Evolutionary conservation across 192 early-diverging fungal species (phyloP).

Genomic region (Coemansia sp.): DNA sequence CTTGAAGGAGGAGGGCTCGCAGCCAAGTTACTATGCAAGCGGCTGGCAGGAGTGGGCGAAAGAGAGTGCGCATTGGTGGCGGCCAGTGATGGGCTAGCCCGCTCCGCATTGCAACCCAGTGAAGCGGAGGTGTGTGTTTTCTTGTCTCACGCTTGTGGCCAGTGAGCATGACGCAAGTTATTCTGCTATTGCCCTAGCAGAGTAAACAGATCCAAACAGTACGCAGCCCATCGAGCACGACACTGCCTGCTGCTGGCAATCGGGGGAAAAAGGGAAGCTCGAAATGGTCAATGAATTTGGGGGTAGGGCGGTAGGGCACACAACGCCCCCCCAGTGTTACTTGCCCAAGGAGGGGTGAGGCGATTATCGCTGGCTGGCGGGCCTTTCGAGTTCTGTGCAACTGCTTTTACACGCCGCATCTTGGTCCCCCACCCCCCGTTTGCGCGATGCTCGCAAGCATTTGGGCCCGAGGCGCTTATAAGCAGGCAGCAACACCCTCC

Average conservation of each 20-base stretch:
- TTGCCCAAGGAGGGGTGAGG: background rate
- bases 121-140: background rate
- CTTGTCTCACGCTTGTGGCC: background rate
- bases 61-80: background rate
- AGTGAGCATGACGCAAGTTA: background rate
- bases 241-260: background rate
- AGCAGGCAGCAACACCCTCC: constrained; percentile 4
- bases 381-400: constrained; percentile 6
- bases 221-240: background rate
- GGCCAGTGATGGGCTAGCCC: constrained; percentile 3
- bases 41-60: no score
- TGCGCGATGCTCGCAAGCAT: no score
- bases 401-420: constrained; percentile 7
- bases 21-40: no score
- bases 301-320: background rate
- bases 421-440: background rate
- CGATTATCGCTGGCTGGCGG: background rate
- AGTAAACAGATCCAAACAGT: constrained; percentile 5
- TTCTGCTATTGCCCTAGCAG: background rate
- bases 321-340: background rate
- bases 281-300: background rate
- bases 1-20: no score
- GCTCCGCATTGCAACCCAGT: background rate
- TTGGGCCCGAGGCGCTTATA: constrained; percentile 5
- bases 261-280: background rate